A percentile compares a stretch with the other conserved stretches of the same genome.
Evolutionary conservation across 805 yeast species (phyloP).

Genomic region (Lachancea thermotolerans): DNA sequence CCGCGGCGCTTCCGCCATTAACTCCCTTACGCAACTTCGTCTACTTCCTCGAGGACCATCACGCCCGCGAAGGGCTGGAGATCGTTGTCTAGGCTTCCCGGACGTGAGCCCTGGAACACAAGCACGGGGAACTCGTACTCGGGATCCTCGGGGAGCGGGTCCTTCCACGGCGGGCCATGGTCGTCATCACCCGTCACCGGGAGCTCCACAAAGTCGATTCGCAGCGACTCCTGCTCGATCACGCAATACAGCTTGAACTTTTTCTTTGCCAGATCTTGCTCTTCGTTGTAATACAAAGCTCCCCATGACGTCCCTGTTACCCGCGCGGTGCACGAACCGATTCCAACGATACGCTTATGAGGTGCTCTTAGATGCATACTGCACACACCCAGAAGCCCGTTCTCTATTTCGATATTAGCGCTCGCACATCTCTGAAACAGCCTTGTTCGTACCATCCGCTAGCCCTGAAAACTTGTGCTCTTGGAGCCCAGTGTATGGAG

Average conservation of each 20-base stretch:
- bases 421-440: background rate
- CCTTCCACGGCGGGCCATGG: conserved; percentile 1
- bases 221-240: conserved; percentile 5
- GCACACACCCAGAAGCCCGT: conserved; percentile 3
- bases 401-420: conserved; percentile 3
- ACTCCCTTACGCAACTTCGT: background rate
- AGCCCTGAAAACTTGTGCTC: background rate
- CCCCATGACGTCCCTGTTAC: conserved; percentile 7
- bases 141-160: conserved; percentile 2
- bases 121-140: conserved; percentile 5
- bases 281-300: conserved; percentile 6
- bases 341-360: background rate
- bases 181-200: background rate
- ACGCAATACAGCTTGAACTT: conserved; percentile 9
- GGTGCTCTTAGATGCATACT: background rate
- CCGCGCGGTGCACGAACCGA: conserved; percentile 10
- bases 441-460: conserved; percentile 1
- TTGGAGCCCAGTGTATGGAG: background rate
- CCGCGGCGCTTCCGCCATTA: too few species aligned
- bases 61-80: conserved; percentile 4
- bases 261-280: background rate
- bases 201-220: conserved; percentile 11
- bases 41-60: conserved; percentile 1
- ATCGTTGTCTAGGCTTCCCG: conserved; percentile 1
- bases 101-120: conserved; percentile 5